These are phyloP conservation scores for Cercospora sp. DNA, from an alignment of 2,329 filamentous ascomycete species.

Conservation along the genomic window DNA sequence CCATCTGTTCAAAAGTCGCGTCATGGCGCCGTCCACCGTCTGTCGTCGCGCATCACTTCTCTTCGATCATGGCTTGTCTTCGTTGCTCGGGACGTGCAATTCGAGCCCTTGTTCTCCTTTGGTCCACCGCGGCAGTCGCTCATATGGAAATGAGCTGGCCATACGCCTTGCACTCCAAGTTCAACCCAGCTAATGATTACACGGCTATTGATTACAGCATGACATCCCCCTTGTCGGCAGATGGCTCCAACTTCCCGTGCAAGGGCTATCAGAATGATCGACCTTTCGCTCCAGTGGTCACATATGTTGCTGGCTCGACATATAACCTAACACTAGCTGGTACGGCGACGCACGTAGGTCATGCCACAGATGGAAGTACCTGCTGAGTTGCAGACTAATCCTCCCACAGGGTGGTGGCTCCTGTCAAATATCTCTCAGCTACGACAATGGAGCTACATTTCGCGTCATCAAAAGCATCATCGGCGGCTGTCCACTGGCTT, in stretches of 20 bases:
- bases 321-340: slow-evolving; percentile 67
- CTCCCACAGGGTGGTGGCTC: slow-evolving; percentile 60
- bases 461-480: slow-evolving; percentile 66
- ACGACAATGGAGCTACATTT: slow-evolving; percentile 69
- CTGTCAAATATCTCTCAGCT: slow-evolving; percentile 74
- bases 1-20: background rate
- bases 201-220: slow-evolving; percentile 67
- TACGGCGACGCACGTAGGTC: slow-evolving; percentile 42
- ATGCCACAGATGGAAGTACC: background rate
- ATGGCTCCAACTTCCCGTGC: slow-evolving; percentile 71
- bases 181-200: slow-evolving; percentile 48
- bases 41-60: background rate
- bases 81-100: background rate
- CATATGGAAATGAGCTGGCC: slow-evolving; percentile 61
- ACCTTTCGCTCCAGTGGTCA: slow-evolving; percentile 56
- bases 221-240: slow-evolving; percentile 62
- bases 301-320: slow-evolving; percentile 61
- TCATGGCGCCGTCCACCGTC: background rate
- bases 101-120: slow-evolving; percentile 17
- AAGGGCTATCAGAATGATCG: slow-evolving; percentile 63
- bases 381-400: background rate
- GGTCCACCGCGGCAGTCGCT: slow-evolving; percentile 23
- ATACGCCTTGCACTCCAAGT: slow-evolving; percentile 54
- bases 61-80: slow-evolving; percentile 18
- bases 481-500: slow-evolving; percentile 55